Evolutionary conservation across 163 green algal species (phyloP).

Genomic region (Scenedesmus sp.): DNA sequence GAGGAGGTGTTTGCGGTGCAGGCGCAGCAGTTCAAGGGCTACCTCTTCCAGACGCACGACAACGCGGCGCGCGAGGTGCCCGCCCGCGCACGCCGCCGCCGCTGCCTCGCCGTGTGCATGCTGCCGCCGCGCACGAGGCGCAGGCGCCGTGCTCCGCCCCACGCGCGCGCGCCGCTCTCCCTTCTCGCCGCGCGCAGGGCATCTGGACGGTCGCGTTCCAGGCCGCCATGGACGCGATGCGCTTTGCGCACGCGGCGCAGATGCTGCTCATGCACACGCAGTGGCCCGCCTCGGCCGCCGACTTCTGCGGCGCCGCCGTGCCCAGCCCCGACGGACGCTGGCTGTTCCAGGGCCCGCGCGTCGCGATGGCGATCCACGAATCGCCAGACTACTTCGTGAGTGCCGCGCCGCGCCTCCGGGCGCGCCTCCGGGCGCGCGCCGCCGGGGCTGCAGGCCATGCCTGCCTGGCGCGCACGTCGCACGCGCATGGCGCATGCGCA

Average conservation of each 20-base stretch:
- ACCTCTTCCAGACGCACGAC: slow-evolving; percentile 65
- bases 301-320: slow-evolving; percentile 59
- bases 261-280: slow-evolving; percentile 54
- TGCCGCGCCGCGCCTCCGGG: background rate
- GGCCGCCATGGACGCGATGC: slow-evolving; percentile 67
- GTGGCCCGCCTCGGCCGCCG: slow-evolving; percentile 59
- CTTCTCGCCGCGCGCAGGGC: slow-evolving; percentile 24
- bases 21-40: slow-evolving; percentile 84
- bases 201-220: slow-evolving; percentile 64
- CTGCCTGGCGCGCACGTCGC: background rate
- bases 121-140: too few relatives aligned
- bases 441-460: background rate
- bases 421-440: background rate
- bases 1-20: slow-evolving; percentile 72
- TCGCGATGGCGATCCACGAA: slow-evolving; percentile 81
- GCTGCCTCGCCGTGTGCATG: background rate
- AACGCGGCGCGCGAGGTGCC: background rate
- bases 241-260: slow-evolving; percentile 78
- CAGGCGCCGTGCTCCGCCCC: too few relatives aligned
- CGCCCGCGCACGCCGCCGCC: too few relatives aligned
- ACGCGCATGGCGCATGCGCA: background rate
- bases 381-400: slow-evolving; percentile 60
- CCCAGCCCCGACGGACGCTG: slow-evolving; percentile 67
- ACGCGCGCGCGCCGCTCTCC: too few relatives aligned
- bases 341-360: slow-evolving; percentile 76